A percentile compares a stretch with the other conserved stretches of the same genome.
These are phyloP conservation scores for Fusarium clavum DNA, from an alignment of 2,329 filamentous ascomycete genomes.

Conservation along the genomic window DNA sequence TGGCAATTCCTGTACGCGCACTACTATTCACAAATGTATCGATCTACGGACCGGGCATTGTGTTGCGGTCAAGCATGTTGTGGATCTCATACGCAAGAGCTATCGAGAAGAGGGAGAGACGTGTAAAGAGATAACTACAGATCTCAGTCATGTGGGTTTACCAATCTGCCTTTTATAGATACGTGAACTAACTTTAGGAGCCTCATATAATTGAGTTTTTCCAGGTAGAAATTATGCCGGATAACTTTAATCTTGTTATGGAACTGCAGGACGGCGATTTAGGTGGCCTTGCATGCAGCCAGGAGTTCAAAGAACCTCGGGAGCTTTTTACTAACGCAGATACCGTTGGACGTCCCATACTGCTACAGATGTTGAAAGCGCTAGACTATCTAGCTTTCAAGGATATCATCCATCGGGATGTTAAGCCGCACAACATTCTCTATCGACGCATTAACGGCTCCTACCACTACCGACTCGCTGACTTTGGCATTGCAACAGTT, in stretches of 20 bases:
- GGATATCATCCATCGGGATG: slow-evolving; percentile 1
- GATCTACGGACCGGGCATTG: neutral
- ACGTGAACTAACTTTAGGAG: neutral
- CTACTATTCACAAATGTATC: neutral
- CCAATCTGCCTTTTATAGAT: too few relatives aligned
- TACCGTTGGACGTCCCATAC: neutral
- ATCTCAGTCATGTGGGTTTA: neutral
- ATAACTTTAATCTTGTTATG: neutral
- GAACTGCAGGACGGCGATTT: neutral
- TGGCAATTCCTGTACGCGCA: neutral
- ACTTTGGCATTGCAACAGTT: neutral
- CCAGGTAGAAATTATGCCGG: neutral
- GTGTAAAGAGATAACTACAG: neutral
- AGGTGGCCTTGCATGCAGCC: neutral
- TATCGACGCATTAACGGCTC: neutral
- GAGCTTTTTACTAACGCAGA: neutral
- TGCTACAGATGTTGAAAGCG: slow-evolving; percentile 6
- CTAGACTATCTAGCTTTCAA: slow-evolving; percentile 1
- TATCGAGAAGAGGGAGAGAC: neutral
- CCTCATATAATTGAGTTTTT: slow-evolving; percentile 5
- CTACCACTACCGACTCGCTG: neutral
- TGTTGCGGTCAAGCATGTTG: neutral
- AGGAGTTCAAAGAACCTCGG: neutral
- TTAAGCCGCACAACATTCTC: neutral
- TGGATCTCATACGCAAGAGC: accelerated